phyloP scores from a whole-genome alignment of 192 early-diverging fungal genomes.

The Spizellomyces sp. region DNA sequence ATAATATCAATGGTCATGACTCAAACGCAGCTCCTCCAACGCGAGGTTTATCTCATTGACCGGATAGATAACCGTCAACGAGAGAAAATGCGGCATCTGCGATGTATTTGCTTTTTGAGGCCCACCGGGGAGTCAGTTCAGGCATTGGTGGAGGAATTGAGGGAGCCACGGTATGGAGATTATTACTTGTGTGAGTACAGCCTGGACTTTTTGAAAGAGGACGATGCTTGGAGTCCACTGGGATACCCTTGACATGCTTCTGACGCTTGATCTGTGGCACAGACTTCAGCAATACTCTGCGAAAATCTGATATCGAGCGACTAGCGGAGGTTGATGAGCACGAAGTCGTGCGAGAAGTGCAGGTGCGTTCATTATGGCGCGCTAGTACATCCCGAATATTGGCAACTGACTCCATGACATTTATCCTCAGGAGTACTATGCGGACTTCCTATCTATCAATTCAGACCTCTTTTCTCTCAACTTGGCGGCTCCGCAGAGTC shows the following conservation, averaged over 20 bases:
- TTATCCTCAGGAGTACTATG: slow-evolving; percentile 78
- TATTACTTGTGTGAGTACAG: slow-evolving; percentile 85
- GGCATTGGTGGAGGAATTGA: slow-evolving; percentile 84
- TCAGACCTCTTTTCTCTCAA: slow-evolving; percentile 81
- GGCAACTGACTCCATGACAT: too few species aligned
- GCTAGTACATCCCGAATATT: too few species aligned
- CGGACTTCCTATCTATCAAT: slow-evolving; percentile 86
- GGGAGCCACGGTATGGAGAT: slow-evolving; percentile 91
- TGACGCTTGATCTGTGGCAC: slow-evolving; percentile 20
- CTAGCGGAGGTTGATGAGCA: slow-evolving; percentile 95
- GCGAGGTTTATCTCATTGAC: slow-evolving; percentile 94
- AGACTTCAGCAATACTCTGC: slow-evolving; percentile 94
- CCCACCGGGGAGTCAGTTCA: slow-evolving; percentile 86
- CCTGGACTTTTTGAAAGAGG: neutral
- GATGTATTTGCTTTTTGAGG: slow-evolving; percentile 90
- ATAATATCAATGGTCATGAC: slow-evolving; percentile 93
- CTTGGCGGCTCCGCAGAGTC: slow-evolving; percentile 58
- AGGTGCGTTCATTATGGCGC: slow-evolving; percentile 31
- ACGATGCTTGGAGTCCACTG: neutral
- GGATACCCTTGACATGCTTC: neutral
- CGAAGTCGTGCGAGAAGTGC: slow-evolving; percentile 92
- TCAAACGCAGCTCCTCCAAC: slow-evolving; percentile 87
- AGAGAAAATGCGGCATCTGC: slow-evolving; percentile 93
- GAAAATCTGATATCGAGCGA: slow-evolving; percentile 87
- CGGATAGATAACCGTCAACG: slow-evolving; percentile 80